Evolutionary conservation across 2,329 filamentous ascomycete genomes (phyloP), one percentile per base, ranked within the genome.

Genomic region (Ascochyta clinopodiicola): DNA sequence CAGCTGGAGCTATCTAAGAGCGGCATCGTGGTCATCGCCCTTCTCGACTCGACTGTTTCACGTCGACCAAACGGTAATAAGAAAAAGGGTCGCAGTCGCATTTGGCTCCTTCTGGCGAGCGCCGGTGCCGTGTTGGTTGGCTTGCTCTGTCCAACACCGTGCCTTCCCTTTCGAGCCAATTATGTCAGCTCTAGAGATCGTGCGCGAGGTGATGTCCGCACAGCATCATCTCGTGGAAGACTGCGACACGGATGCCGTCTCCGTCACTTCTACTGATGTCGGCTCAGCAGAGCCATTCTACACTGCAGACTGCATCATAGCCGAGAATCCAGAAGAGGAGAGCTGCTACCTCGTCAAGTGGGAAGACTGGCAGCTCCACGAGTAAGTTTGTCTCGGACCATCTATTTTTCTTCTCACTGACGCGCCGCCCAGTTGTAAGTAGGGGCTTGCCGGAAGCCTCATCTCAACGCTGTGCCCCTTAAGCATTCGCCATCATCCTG

Each of bases 321-420:
- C 66, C 1, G 64, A 71, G 17, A 78, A 79, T 0, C 12, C n/a
- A 15, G 80, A 87, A 63, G 74, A 62, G 1, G 57, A 71, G 8
- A 70, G 10, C 74, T 29, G 12, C 3, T 91, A 86, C 66, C 79
- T 92, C 1, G 82, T 90, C 21, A 81, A 84, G 56, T 92, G 88
- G 89, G 76, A 79, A 24, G 81, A 78, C 2, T 92, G 88, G 64
- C 77, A 80, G 1, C 58, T 86, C 25, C 53, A 71, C 37, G 48
- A 59, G 68, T 71, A 61, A 56, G 59, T 49, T 9, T 32, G 19
- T 13, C 43, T 25, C 4, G 9, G 38, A 21, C 3, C 3, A 22
- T 24, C 17, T 21, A 27, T 1, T 21, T 17, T 3, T 4, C 21
- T 6, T 10, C 9, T 6, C 3, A 12, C 44, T 48, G 10, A 53